Base-by-base conservation (phyloP, 1,284 basidiomycete species). In the Paramarasmius palmivorus region DNA sequence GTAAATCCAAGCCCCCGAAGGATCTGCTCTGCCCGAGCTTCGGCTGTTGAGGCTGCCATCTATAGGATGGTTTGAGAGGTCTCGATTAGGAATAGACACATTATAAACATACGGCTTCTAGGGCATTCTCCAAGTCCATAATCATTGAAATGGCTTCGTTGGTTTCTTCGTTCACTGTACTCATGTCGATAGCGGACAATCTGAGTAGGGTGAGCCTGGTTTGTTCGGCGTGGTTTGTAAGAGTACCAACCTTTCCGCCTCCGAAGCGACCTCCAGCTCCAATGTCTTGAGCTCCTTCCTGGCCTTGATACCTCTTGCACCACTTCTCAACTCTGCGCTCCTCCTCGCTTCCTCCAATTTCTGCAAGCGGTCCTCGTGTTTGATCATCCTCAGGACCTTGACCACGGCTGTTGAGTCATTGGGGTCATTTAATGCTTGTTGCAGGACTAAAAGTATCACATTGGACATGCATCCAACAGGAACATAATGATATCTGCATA, bases 221-320 rank as follows among this genome's bases (percentile, higher is more conserved):
- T 19, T 15, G 17, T 34, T 6, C 9, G 26, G 7, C 12, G 32
- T n/a, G 10, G 25, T 23, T 12, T 46, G 8, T 37, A 5, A 6
- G 12, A 22, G 10, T 14, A 19, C 38, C 29, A 25, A 53, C 46
- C n/a, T 41, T 15, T 25, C 35, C 10, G 36, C 20, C 39, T 60
- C 41, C 54, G 57, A 36, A 53, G 50, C 23, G 45, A 60, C 54
- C 17, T 68, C 65, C n/a, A 70, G 71, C 60, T 88, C 84, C 1
- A 76, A 73, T 14, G 69, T 69, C 37, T 85, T 68, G 39, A 83
- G 72, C 97, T 32, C 92, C 94, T 72, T 96, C 94, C 74, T 90
- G 64, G 45, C 95, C 85, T 9, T 97, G 72, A 49, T 96, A 79
- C 55, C 86, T 84, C 84, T 68, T 7, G 84, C 77, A 0, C 87